These are phyloP conservation scores for Ilex aquifolium DNA, from an alignment of 257 asterid genomes.

Conservation along the genomic window DNA sequence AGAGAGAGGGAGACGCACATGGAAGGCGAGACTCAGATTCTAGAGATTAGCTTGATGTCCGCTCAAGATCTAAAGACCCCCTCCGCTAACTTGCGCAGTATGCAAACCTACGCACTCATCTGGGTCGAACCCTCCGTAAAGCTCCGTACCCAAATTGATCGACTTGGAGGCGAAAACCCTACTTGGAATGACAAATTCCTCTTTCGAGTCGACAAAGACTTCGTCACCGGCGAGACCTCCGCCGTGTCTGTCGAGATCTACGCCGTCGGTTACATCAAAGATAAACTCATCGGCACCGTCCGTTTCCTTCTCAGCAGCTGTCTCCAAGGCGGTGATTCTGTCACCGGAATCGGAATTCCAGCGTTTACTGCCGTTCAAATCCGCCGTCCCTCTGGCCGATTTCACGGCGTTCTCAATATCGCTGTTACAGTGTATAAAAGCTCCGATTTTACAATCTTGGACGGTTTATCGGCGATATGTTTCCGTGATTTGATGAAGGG, in stretches of 20 bases:
- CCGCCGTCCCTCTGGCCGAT: slow-evolving; percentile 79
- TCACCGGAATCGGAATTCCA: slow-evolving; percentile 33
- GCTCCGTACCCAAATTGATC: slow-evolving; percentile 70
- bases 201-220: slow-evolving; percentile 61
- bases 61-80: slow-evolving; percentile 48
- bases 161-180: slow-evolving; percentile 68
- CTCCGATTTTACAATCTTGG: slow-evolving; percentile 44
- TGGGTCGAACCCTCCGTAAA: slow-evolving; percentile 66
- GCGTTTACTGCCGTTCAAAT: slow-evolving; percentile 75
- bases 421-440: slow-evolving; percentile 53
- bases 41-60: slow-evolving; percentile 87
- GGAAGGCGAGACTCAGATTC: slow-evolving; percentile 44
- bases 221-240: slow-evolving; percentile 69
- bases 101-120: slow-evolving; percentile 56
- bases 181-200: slow-evolving; percentile 93
- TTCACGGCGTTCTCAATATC: slow-evolving; percentile 74
- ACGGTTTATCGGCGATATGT: slow-evolving; percentile 53
- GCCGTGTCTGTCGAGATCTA: slow-evolving; percentile 75
- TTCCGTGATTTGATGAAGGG: slow-evolving; percentile 50
- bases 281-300: slow-evolving; percentile 64
- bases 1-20: slow-evolving; percentile 3
- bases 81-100: not conserved
- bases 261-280: slow-evolving; percentile 64
- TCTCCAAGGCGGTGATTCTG: not conserved
- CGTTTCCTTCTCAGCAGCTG: slow-evolving; percentile 61